Conservation (phyloP, 2,329 filamentous ascomycete species). For the Cladorrhinum sp. region DNA sequence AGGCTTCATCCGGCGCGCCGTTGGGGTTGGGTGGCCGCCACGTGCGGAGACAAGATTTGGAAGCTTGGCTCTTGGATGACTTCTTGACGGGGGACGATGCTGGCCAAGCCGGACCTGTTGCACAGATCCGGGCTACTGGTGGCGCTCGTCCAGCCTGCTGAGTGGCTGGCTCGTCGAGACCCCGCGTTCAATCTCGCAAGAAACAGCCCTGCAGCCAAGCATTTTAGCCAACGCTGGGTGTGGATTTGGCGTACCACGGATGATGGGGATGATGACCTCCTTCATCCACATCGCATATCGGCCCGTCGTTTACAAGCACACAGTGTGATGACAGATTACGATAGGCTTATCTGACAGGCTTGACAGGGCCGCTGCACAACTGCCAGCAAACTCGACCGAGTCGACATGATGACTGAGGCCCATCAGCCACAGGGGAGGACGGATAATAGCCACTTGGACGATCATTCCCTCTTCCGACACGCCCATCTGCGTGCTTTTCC, state of each 20-base stretch:
- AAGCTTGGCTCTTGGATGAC: background rate
- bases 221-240: conserved; percentile 22
- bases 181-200: conserved; percentile 18
- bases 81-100: conserved; percentile 5
- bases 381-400: background rate
- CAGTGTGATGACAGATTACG: conserved; percentile 4
- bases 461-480: conserved; percentile 17
- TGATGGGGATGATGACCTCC: background rate
- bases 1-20: conserved; percentile 24
- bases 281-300: conserved; percentile 14
- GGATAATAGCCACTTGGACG: background rate
- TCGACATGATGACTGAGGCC: conserved; percentile 3
- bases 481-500: background rate
- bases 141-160: conserved; percentile 10
- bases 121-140: conserved; percentile 26
- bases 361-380: conserved; percentile 2
- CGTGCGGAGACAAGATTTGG: conserved; percentile 24
- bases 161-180: conserved; percentile 14
- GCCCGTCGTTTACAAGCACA: conserved; percentile 12
- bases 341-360: background rate
- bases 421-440: background rate
- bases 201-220: conserved; percentile 18
- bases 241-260: conserved; percentile 13
- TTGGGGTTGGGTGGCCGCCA: conserved; percentile 25
- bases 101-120: conserved; percentile 27